Evolutionary conservation across 257 asterid species (phyloP), one percentile per base, ranked within the genome.

Genomic region (Vinca minor): DNA sequence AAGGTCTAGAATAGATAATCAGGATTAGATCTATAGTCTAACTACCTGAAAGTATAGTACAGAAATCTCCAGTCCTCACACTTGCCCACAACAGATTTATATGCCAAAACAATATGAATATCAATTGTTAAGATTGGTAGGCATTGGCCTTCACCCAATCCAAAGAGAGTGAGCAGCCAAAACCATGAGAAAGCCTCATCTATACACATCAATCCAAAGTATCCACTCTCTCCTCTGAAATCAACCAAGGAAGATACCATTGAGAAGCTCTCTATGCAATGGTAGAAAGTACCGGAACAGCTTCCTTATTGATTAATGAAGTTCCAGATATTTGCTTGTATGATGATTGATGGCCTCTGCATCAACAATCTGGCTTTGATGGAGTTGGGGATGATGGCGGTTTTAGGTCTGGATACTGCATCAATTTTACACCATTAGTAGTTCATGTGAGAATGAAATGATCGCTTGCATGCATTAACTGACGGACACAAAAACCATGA

Each of bases 311-410:
- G 45, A 55, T n/a, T 25, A 39, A 58, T 23, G 59, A 58, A 9
- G 61, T 49, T 67, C 20, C 73, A 45, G 36, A 69, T 34, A 20
- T 63, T 23, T 25, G 46, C 41, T 31, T 32, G 42, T 46, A 39
- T 39, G n/a, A n/a, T n/a, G n/a, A n/a, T n/a, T n/a, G 31, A 32
- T 65, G 23, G 32, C 47, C 13, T 49, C 53, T 6, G 5, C 52
- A 55, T 86, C 82, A 87, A 45, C 36, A 29, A 38, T 70, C 68
- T 14, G 95, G 95, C 82, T 85, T 85, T 31, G 95, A 82, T 36
- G 95, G 95, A 70, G 93, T 82, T 55, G 97, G 95, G 29, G 97
- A 83, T 47, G 97, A 79, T 17, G 97, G 97, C 20, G 97, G 97
- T 60, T 85, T 87, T 64, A 85, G 64, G 72, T 87, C 95, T n/a